Base-by-base conservation (phyloP, 2,329 filamentous ascomycete genomes). In the Fusarium graminum region DNA sequence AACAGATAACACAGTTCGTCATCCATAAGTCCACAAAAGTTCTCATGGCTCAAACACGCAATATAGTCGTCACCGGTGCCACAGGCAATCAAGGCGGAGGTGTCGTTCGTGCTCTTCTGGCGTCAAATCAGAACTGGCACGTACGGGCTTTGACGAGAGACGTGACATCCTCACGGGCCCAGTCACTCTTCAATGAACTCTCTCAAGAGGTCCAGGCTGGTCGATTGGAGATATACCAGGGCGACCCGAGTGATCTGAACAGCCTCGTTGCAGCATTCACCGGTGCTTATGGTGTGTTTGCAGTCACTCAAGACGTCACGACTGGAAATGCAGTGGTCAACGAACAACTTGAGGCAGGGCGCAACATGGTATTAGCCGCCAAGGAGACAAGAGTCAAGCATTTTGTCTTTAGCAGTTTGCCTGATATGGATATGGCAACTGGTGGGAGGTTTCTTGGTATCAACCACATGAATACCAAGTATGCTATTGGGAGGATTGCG, bases 381-480 rank as follows among this genome's bases (percentile, higher is more conserved):
- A 46, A 53, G 4, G 26, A 53, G 4, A 19, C 25, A 6, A 4
- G 14, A 4, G 2, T 46, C 2, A 3, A 16, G 25, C 51, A 53
- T 26, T 26, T 53, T 0, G 51, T 46, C 17, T 30, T 45, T 11
- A 46, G 41, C 16, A 53, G 51, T 9, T 11, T 53, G n/a, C 51
- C 51, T 16, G 25, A 53, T 16, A 53, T n/a, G 16, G 32, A 17
- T 6, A 16, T 25, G 7, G 17, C 41, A 11, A 53, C 41, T 16
- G 11, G 7, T 4, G 51, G 51, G 7, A 25, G 16, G 6, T 53
- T 46, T 7, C 19, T 11, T 3, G 7, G 26, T 4, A 53, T 46
- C 11, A 30, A 39, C 11, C 51, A 53, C 7, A 53, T 53, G 51
- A 46, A 53, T 4, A 53, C 46, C 11, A 53, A 53, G 25, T 8